phyloP scores from a whole-genome alignment of 768 basidiomycete species.

The Russula lepida region DNA sequence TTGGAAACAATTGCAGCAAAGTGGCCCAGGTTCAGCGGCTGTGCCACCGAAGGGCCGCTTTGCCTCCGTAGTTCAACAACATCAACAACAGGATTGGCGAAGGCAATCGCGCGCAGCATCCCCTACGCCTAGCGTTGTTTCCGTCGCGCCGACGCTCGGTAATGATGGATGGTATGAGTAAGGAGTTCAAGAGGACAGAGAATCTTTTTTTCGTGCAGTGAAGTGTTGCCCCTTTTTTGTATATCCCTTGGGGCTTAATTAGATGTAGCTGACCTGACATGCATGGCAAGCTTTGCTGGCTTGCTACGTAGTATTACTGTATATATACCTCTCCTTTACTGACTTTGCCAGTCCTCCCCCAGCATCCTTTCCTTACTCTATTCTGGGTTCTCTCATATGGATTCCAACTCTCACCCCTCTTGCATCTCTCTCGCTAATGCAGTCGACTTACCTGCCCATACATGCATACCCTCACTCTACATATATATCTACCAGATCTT shows the following conservation, averaged over 20 bases:
- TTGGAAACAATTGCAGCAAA: slow-evolving; percentile 15
- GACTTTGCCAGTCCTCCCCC: neutral
- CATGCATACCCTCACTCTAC: slow-evolving; percentile 12
- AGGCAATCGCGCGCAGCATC: slow-evolving; percentile 40
- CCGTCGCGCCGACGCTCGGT: slow-evolving; percentile 57
- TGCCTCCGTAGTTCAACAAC: neutral
- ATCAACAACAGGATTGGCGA: slow-evolving; percentile 21
- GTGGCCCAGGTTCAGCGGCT: neutral
- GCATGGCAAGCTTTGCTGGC: neutral
- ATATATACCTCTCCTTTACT: neutral
- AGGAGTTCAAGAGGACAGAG: neutral
- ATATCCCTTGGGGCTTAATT: neutral
- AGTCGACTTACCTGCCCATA: neutral
- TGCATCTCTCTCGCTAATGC: neutral
- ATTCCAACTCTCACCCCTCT: neutral
- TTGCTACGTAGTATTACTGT: neutral
- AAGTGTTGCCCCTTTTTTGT: no score
- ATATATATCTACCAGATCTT: neutral
- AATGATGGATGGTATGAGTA: slow-evolving; percentile 77
- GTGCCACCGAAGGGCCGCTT: neutral
- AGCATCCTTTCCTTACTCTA: neutral
- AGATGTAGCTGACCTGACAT: neutral
- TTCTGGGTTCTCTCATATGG: slow-evolving; percentile 2
- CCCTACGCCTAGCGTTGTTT: slow-evolving; percentile 71
- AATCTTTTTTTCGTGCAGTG: neutral